Conservation (phyloP, 148 eudicot genomes). For the Camellia japonica region DNA sequence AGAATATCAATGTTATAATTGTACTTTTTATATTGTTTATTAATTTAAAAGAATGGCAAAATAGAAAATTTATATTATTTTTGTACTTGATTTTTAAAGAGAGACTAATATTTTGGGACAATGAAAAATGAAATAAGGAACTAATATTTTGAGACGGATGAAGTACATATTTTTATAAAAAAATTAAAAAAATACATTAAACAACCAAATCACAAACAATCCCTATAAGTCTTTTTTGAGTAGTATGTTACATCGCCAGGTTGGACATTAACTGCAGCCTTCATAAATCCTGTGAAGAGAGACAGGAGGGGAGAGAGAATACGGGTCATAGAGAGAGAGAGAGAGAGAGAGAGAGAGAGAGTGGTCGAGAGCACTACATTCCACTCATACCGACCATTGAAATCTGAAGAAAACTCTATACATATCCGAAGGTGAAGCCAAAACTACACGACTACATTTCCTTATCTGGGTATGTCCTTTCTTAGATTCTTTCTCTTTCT, state of each 20-base stretch:
- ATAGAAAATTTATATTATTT: too few species aligned
- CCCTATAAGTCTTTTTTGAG: background rate
- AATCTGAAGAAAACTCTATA: background rate
- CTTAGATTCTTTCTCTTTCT: background rate
- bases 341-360: too few species aligned
- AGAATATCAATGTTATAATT: too few species aligned
- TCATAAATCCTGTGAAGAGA: background rate
- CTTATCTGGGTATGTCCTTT: constrained; percentile 6
- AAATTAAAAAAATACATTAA: too few species aligned
- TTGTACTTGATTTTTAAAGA: too few species aligned
- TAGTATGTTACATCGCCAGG: background rate
- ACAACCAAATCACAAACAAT: background rate
- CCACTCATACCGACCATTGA: background rate
- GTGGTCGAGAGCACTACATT: background rate
- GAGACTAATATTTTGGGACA: too few species aligned
- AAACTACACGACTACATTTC: background rate
- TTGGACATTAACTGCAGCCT: background rate
- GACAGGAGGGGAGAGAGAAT: background rate
- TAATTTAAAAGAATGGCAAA: too few species aligned
- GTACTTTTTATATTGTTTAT: too few species aligned
- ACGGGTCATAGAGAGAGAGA: background rate
- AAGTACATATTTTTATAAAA: too few species aligned
- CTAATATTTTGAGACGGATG: too few species aligned
- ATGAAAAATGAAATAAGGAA: too few species aligned
- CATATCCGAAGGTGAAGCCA: background rate